Evolutionary conservation across 148 eudicot species (phyloP), one percentile per base, ranked within the genome.

Genomic region (Chenopodium suecicum): DNA sequence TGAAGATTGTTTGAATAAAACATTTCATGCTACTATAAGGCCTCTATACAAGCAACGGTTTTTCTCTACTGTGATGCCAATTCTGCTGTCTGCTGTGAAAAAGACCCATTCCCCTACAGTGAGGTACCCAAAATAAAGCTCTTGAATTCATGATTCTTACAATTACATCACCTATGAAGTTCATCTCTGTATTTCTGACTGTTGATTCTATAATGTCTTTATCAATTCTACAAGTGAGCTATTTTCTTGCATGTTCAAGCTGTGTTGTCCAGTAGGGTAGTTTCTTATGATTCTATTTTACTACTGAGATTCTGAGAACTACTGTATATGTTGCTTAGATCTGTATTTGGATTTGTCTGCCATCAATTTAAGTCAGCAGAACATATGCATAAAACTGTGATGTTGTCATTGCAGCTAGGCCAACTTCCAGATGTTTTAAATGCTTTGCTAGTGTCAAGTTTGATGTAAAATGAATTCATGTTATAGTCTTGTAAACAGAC

Each of bases 41-140:
- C 99, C 99, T 22, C 97, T 96, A 74, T 94, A 96, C 88, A 96
- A 94, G 91, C 99, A 96, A 78, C 94, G 98, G 13, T 90, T 89
- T 82, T 95, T 92, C 84, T 89, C 91, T 80, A 90, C 88, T 83
- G 81, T 91, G 77, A 83, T 88, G 85, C 98, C 99, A 9, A 88
- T 94, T 80, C 63, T 96, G 41, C 83, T 86, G 44, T 87, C 97
- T 72, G 86, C 87, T 68, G 77, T 87, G 14, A 82, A 54, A 69
- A 88, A 90, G 81, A 79, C 90, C 46, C 81, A 83, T 65, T 84
- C 92, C 13, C 84, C 83, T 79, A 47, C 74, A 74, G 76, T 80
- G 46, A 94, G 98, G 98, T 95, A 85, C 58, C 29, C 29, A 73
- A 62, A 10, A n/a, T 56, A 9, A 60, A 29, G 6, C 79, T 72